These are phyloP conservation scores for Hypoxylon sp. DNA, from an alignment of 2,329 filamentous ascomycete species.

Conservation along the genomic window DNA sequence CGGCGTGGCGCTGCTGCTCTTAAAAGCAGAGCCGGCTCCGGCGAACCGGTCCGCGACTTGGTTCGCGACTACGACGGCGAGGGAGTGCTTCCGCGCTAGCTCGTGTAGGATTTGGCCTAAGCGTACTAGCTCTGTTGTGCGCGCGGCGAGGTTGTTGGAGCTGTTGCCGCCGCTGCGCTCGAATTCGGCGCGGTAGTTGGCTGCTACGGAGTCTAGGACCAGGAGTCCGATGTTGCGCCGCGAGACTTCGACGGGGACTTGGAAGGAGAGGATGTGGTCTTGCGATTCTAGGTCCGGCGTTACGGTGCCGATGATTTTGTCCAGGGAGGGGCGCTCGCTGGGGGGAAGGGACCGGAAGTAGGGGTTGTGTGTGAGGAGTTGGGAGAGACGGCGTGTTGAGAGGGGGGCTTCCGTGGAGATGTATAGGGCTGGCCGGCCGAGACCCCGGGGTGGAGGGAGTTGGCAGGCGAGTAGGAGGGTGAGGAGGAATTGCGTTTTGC, in stretches of 20 bases:
- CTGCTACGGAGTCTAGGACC: constrained; percentile 90
- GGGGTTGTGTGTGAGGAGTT: constrained; percentile 80
- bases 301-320: constrained; percentile 82
- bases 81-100: constrained; percentile 78
- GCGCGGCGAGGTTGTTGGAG: constrained; percentile 75
- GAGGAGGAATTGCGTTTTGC: constrained; percentile 95
- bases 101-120: constrained; percentile 81
- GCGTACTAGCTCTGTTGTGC: constrained; percentile 79
- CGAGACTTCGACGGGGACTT: constrained; percentile 86
- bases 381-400: constrained; percentile 82
- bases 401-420: constrained; percentile 92
- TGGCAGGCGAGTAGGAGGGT: constrained; percentile 87
- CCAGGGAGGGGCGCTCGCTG: constrained; percentile 71
- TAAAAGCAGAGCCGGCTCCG: constrained; percentile 42
- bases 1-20: constrained; percentile 21
- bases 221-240: constrained; percentile 84
- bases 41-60: constrained; percentile 92
- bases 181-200: constrained; percentile 95
- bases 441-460: constrained; percentile 78
- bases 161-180: constrained; percentile 66
- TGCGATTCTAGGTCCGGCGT: constrained; percentile 93
- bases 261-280: constrained; percentile 93
- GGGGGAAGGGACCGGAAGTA: constrained; percentile 61
- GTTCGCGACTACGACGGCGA: constrained; percentile 93
- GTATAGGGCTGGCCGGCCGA: constrained; percentile 84